Evolutionary conservation across 805 yeast genomes (phyloP), one percentile per base, ranked within the genome.

Genomic region (Candida ortonii): DNA sequence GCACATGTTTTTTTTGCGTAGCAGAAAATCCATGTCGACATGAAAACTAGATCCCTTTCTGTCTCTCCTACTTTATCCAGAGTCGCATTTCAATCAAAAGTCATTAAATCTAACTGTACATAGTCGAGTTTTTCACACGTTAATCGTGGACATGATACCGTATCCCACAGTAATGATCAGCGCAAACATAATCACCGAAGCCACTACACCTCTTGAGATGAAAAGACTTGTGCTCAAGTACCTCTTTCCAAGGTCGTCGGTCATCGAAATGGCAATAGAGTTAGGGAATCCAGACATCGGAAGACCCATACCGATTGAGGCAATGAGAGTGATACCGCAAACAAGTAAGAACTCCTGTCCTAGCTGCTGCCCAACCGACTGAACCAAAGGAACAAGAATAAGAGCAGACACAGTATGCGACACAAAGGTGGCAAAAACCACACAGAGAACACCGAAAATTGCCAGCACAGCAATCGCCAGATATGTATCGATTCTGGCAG

Each of bases 251-350:
- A 72, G 59, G 39, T 72, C 77, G 47, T 72, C 77, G 3, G 73
- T 67, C 73, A 71, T 68, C 31, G 74, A 66, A 46, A 72, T 72
- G 10, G 77, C 77, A n/a, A 76, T 72, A 13, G 70, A 73, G 47
- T 71, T 72, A 14, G 78, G 78, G 59, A 72, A 72, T 3, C 78
- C 78, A 3, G 76, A 70, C 5, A 74, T 69, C 7, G 77, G 77
- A 36, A 72, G 61, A 8, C 74, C 76, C 78, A 72, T 72, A 16
- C 77, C 78, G n/a, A 71, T 64, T 7, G 76, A 70, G 17, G 76
- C 71, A 35, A 72, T 62, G 38, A 72, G 58, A 6, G 75, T 68
- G 45, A 70, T 67, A 15, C 67, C 66, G 68, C 72, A 68, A 33
- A 72, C 67, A 46, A 72, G 61, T 34, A 72, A 50, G 38, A 65